Evolutionary conservation across 176 grass and related monocot species (phyloP).

Genomic region (Alloteropsis semialata): DNA sequence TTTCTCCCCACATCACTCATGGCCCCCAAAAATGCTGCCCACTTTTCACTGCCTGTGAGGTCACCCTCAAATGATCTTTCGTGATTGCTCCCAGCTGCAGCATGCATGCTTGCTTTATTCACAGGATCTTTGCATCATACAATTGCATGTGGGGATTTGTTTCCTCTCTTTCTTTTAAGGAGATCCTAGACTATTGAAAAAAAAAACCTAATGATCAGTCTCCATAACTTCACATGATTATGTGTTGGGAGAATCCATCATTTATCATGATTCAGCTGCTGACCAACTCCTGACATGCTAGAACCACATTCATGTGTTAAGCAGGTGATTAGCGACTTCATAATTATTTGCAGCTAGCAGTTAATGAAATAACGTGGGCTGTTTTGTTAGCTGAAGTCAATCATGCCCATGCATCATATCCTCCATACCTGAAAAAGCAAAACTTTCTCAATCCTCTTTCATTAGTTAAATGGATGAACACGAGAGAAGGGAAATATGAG

Average conservation of each 20-base stretch:
- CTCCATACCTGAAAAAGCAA: background rate
- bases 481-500: background rate
- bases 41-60: conserved; percentile 57
- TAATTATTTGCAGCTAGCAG: conserved; percentile 27
- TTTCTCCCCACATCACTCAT: conserved; percentile 32
- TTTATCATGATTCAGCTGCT: conserved; percentile 50
- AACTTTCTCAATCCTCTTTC: background rate
- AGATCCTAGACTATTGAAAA: conserved; percentile 21
- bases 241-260: conserved; percentile 39
- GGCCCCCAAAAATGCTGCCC: conserved; percentile 45
- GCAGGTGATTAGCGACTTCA: conserved; percentile 16
- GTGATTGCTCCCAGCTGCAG: conserved; percentile 53
- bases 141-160: conserved; percentile 35
- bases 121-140: conserved; percentile 35
- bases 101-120: conserved; percentile 38
- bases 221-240: conserved; percentile 51
- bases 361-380: background rate
- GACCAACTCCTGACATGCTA: conserved; percentile 32
- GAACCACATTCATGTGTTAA: conserved; percentile 21
- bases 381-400: conserved; percentile 27
- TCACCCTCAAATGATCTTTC: conserved; percentile 51
- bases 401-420: background rate
- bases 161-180: background rate
- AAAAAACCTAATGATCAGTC: conserved; percentile 40
- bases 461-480: background rate